phyloP scores from a whole-genome alignment of 441 rosid species.

The Lepidium campestre region DNA sequence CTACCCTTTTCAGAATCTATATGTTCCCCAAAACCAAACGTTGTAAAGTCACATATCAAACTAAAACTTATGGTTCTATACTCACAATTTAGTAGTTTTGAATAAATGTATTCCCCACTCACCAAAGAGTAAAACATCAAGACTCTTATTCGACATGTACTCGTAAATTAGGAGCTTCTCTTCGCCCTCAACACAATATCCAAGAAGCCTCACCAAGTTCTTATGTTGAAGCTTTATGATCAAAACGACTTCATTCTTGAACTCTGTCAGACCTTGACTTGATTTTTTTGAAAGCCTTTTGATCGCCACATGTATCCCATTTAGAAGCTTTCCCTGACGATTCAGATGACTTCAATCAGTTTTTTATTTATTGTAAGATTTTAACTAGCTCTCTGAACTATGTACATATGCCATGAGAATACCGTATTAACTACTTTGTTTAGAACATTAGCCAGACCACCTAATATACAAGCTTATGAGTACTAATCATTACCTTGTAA shows the following conservation, averaged over 20 bases:
- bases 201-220: slow-evolving; percentile 45
- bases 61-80: background rate
- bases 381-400: background rate
- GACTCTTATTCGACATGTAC: background rate
- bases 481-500: background rate
- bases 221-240: slow-evolving; percentile 53
- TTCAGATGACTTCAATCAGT: background rate
- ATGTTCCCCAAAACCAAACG: background rate
- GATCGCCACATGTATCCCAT: slow-evolving; percentile 41
- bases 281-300: slow-evolving; percentile 51
- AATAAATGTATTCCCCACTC: background rate
- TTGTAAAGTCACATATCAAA: background rate
- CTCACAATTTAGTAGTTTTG: background rate
- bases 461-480: background rate
- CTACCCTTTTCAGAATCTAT: background rate
- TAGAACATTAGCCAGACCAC: too few relatives aligned
- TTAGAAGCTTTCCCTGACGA: slow-evolving; percentile 35
- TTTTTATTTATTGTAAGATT: background rate
- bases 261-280: slow-evolving; percentile 49
- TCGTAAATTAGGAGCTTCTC: background rate
- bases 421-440: background rate
- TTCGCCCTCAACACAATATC: background rate
- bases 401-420: background rate
- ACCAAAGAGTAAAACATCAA: background rate
- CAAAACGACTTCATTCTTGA: slow-evolving; percentile 44